Percentiles rank a stretch among this genome's conserved stretches.
phyloP scores from a whole-genome alignment of 106 monocot genomes.

The Gastrodia elata region DNA sequence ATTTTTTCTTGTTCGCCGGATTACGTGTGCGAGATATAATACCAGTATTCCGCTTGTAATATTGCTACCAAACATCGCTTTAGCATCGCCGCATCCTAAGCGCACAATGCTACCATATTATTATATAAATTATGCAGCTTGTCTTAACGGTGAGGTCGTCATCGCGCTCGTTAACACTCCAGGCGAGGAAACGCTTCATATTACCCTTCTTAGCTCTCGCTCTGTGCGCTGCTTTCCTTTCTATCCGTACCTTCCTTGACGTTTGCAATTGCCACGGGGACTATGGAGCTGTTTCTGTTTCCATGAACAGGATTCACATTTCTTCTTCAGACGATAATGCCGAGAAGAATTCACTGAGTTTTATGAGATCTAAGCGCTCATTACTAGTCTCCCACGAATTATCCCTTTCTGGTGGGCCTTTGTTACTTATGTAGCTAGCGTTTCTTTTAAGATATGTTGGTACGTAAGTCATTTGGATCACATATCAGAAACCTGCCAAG shows the following conservation, averaged over 20 bases:
- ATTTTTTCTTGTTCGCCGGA: too few relatives aligned
- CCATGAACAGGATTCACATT: background rate
- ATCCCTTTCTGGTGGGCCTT: conserved; percentile 75
- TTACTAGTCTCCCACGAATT: conserved; percentile 95
- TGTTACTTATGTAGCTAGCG: conserved; percentile 90
- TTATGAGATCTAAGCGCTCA: conserved; percentile 71
- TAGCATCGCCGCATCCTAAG: too few relatives aligned
- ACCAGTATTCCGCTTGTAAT: too few relatives aligned
- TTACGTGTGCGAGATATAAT: too few relatives aligned
- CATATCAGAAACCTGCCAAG: conserved; percentile 52
- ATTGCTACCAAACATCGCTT: too few relatives aligned
- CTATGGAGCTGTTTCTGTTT: background rate
- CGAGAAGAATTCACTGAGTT: conserved; percentile 42
- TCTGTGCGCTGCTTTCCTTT: conserved; percentile 27
- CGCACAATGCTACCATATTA: too few relatives aligned
- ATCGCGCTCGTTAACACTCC: conserved; percentile 9
- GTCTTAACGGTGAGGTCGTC: conserved; percentile 24
- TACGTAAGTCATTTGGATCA: conserved; percentile 67
- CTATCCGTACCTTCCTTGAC: conserved; percentile 28
- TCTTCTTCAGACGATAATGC: background rate
- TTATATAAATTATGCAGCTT: too few relatives aligned
- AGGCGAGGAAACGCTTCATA: conserved; percentile 30
- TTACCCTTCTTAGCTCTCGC: conserved; percentile 33
- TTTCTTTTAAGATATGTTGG: conserved; percentile 77
- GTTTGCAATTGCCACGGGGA: conserved; percentile 21